Evolutionary conservation across 805 yeast genomes (phyloP), one percentile per base, ranked within the genome.

Genomic region (Pichia californica): DNA sequence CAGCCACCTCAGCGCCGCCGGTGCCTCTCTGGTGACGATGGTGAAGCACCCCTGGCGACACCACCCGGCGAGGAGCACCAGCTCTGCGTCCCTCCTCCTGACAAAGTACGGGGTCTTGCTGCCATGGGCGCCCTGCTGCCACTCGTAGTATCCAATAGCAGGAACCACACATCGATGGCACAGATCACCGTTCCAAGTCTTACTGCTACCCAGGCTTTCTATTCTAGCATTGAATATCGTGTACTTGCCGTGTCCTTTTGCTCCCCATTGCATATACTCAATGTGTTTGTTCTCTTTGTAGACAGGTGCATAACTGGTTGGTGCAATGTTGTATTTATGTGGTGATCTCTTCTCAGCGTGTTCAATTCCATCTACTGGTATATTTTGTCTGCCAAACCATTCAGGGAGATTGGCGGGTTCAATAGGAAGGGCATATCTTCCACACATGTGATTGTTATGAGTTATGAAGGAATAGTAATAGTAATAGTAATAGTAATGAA

Each of bases 131-230:
- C 54, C 50, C 10, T 40, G 30, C 7, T 16, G 21, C 96, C 97
- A 89, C 61, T 89, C 97, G 56, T 76, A 89, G 60, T 89, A 89
- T 0, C 96, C 96, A 53, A 76, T 74, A 31, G 85, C 72, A 0
- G 95, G 91, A 0, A 88, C 76, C 1, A 82, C 79, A 58, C 96
- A 88, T 31, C 96, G 66, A 5, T 67, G 64, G 8, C 62, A 62
- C 20, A 69, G 62, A 30, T 70, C 63, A 1, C 67, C 48, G 7
- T 67, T 67, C 95, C 95, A 88, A 32, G 82, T 61, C 19, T 70
- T 64, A 34, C 71, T 69, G 1, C 64, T 60, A 5, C 70, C 67
- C 0, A 88, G 53, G 7, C 81, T 73, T 49, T 88, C 96, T 29
- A 65, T 64, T 18, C 93, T 65, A 21, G 95, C 88, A 64, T 88